These are phyloP conservation scores for Amyloporia xantha DNA, from an alignment of 768 basidiomycete species.

Conservation along the genomic window DNA sequence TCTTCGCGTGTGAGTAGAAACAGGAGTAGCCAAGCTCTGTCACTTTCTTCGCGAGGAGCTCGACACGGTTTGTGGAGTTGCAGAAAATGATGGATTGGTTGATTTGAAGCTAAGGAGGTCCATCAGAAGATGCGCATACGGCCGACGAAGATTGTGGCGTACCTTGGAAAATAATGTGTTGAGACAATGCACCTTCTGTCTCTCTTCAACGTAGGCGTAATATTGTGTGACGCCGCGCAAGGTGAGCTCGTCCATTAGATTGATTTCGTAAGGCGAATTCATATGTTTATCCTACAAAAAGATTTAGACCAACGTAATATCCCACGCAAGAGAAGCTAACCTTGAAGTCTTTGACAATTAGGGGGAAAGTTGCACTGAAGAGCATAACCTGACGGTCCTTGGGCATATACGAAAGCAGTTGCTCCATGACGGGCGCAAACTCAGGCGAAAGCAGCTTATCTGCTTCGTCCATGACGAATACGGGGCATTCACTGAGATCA, in stretches of 20 bases:
- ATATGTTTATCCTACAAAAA: conserved; percentile 83
- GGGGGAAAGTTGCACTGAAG: conserved; percentile 97
- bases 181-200: conserved; percentile 98
- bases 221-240: conserved; percentile 98
- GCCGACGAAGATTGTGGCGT: conserved; percentile 9
- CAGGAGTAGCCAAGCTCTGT: conserved; percentile 99
- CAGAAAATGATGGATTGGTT: conserved; percentile 99
- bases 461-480: conserved; percentile 99
- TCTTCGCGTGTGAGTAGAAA: conserved; percentile 99
- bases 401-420: conserved; percentile 81
- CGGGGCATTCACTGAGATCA: conserved; percentile 88
- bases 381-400: conserved; percentile 93
- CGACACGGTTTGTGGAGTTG: conserved; percentile 99
- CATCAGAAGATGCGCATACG: conserved; percentile 1
- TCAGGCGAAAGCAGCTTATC: conserved; percentile 97
- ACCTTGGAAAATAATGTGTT: conserved; percentile 99
- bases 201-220: conserved; percentile 98
- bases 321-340: conserved; percentile 31
- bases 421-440: conserved; percentile 98
- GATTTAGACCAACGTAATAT: conserved; percentile 10
- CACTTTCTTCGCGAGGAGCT: conserved; percentile 98
- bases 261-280: conserved; percentile 93
- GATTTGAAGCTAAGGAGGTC: conserved; percentile 80
- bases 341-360: conserved; percentile 99
- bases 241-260: conserved; percentile 99